Base-by-base conservation (phyloP, 2,329 filamentous ascomycete species). In the Ceratocystiopsis brevicomis region DNA sequence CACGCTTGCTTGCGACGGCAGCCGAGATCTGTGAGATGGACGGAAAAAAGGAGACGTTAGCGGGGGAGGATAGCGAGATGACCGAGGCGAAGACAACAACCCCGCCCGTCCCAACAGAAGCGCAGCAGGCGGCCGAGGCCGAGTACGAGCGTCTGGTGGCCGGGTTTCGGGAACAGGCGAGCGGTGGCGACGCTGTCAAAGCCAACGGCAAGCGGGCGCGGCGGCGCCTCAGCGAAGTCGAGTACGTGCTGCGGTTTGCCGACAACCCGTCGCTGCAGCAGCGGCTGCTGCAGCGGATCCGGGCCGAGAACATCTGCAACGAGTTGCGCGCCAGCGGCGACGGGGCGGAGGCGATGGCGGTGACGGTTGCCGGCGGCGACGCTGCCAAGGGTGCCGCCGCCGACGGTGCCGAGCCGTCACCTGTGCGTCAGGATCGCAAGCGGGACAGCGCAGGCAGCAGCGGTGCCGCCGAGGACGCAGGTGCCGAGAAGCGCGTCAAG, bases 1-100 rank as follows among this genome's bases (percentile, higher is more conserved):
- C 76, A 44, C 68, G 84, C 44, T 61, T 94, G 48, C 67, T 68
- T 36, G 83, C 83, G 19, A 64, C 73, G 46, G 68, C 68, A 32
- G 81, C 82, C 19, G 63, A 71, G 44, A 69, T 76, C 42, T 61
- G 78, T 41, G 67, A 76, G 50, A 63, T 38, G 38, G 47, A 68
- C 44, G 66, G 68, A 51, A 69, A 78, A 52, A 34, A 78, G 52
- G 66, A 66, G 21, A 53, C 66, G 19, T 53, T 56, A 19, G 59
- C 57, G 30, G 69, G 55, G 6, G 75, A 75, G 53, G 59, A 69
- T 9, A 62, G 17, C 13, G 21, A 30, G 16, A 34, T 18, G 19
- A 13, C 19, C 6, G 61, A 65, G 47, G 60, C 18, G 34, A 41
- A 19, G 39, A 38, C 30, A 36, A 40, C 18, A 11, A 32, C 38